These are phyloP conservation scores for Pyrenula aspistea DNA, from an alignment of 495 filamentous ascomycete genomes.

Conservation along the genomic window DNA sequence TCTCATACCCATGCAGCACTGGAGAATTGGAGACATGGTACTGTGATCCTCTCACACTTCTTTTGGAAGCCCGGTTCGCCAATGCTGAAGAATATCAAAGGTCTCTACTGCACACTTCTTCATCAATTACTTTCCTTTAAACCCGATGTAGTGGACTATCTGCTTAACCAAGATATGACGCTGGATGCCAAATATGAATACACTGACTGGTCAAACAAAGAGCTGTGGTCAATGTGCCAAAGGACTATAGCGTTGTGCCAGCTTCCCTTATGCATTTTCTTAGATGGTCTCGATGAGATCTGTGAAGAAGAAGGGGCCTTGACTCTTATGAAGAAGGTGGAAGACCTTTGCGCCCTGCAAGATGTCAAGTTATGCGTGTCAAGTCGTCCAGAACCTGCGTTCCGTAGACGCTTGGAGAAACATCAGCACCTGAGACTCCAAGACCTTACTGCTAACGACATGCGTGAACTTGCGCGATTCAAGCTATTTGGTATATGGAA, in stretches of 20 bases:
- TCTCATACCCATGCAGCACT: constrained; percentile 7
- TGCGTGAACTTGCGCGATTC: constrained; percentile 9
- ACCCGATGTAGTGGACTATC: constrained; percentile 17
- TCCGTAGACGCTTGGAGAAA: constrained; percentile 21
- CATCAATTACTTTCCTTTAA: constrained; percentile 20
- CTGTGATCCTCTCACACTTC: constrained; percentile 25
- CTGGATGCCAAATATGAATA: neutral
- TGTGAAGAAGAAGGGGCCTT: constrained; percentile 8
- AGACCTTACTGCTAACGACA: constrained; percentile 4
- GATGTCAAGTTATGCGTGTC: constrained; percentile 35
- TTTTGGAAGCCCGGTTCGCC: constrained; percentile 29
- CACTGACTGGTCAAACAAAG: neutral
- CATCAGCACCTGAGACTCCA: constrained; percentile 3
- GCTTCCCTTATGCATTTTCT: constrained; percentile 23
- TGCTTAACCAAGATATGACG: constrained; percentile 8
- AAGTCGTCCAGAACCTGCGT: constrained; percentile 34
- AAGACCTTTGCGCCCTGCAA: neutral
- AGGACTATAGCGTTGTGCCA: constrained; percentile 4
- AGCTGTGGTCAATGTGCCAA: neutral
- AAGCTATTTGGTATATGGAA: neutral
- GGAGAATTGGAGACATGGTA: constrained; percentile 16
- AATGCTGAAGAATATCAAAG: constrained; percentile 28
- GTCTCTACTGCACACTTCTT: constrained; percentile 27
- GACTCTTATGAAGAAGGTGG: constrained; percentile 1
- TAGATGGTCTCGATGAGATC: constrained; percentile 37